phyloP scores from a whole-genome alignment of 352 stramenopile genomes.

The Halophytophthora polymorphica region DNA sequence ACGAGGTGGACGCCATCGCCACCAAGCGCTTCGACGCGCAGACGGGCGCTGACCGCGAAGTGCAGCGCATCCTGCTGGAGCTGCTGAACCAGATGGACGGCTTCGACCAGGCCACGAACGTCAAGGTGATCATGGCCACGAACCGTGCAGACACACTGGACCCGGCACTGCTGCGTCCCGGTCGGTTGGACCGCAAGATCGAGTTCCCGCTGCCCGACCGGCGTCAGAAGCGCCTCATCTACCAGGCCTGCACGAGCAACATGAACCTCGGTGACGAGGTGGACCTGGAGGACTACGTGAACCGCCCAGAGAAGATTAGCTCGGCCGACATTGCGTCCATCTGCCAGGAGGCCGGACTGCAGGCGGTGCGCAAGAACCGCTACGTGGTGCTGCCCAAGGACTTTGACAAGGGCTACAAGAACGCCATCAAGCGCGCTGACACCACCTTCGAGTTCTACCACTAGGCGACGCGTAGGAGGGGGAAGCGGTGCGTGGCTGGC shows the following conservation, averaged over 20 bases:
- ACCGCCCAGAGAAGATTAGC: slow-evolving; percentile 99
- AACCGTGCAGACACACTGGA: slow-evolving; percentile 99
- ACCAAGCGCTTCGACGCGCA: slow-evolving; percentile 99
- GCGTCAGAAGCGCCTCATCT: slow-evolving; percentile 99
- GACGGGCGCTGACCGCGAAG: slow-evolving; percentile 95
- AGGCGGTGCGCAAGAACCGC: slow-evolving; percentile 99
- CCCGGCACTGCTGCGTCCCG: slow-evolving; percentile 96
- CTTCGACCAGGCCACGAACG: slow-evolving; percentile 99
- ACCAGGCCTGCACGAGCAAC: slow-evolving; percentile 98
- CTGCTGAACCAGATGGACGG: slow-evolving; percentile 99
- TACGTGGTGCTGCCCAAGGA: slow-evolving; percentile 99
- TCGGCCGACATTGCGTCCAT: slow-evolving; percentile 98
- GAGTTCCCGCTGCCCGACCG: slow-evolving; percentile 99
- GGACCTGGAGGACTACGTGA: slow-evolving; percentile 99
- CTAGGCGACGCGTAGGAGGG: slow-evolving; percentile 28
- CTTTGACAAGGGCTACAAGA: slow-evolving; percentile 99
- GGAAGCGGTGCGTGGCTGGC: too few species aligned
- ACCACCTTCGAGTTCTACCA: slow-evolving; percentile 99
- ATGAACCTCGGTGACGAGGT: slow-evolving; percentile 99
- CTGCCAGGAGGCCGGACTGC: slow-evolving; percentile 98
- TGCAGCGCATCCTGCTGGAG: slow-evolving; percentile 99
- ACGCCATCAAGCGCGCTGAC: slow-evolving; percentile 98
- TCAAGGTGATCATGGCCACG: slow-evolving; percentile 99
- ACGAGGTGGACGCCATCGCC: slow-evolving; percentile 99
- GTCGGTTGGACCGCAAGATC: slow-evolving; percentile 98